These are phyloP conservation scores for Calocybe gambosa DNA, from an alignment of 1,284 basidiomycete species.

Conservation along the genomic window DNA sequence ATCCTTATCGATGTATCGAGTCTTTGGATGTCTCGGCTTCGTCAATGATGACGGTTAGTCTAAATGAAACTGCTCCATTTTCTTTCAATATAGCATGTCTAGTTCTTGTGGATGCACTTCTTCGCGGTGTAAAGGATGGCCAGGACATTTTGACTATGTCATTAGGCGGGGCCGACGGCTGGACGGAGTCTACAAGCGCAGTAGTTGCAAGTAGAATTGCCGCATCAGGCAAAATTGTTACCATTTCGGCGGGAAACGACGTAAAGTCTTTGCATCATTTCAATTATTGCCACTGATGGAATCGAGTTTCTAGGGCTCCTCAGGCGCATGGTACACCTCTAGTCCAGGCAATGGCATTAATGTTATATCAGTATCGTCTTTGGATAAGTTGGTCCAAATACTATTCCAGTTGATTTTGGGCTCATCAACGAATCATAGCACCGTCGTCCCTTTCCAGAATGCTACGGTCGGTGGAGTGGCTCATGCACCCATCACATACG, in stretches of 20 bases:
- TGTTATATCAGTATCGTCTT: slow-evolving; percentile 42
- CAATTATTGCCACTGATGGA: background rate
- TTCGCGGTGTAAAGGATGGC: slow-evolving; percentile 40
- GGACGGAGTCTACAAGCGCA: slow-evolving; percentile 46
- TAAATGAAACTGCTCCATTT: background rate
- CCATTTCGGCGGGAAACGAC: slow-evolving; percentile 40
- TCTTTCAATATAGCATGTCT: background rate
- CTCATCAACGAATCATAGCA: slow-evolving; percentile 18
- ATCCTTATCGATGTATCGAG: slow-evolving; percentile 37
- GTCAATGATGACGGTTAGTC: slow-evolving; percentile 40
- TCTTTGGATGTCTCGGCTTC: slow-evolving; percentile 43
- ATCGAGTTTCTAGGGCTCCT: slow-evolving; percentile 26
- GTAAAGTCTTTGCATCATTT: slow-evolving; percentile 14
- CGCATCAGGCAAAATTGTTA: slow-evolving; percentile 17
- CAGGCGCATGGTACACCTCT: slow-evolving; percentile 43
- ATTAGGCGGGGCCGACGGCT: slow-evolving; percentile 54
- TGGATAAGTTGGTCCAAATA: slow-evolving; percentile 35
- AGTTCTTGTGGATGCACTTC: slow-evolving; percentile 47
- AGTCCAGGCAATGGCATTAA: slow-evolving; percentile 44
- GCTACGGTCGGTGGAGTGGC: slow-evolving; percentile 32
- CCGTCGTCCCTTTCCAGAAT: slow-evolving; percentile 33
- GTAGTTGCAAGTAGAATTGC: slow-evolving; percentile 54
- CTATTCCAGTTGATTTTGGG: background rate
- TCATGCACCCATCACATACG: slow-evolving; percentile 38
- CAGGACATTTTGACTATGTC: slow-evolving; percentile 61